These are phyloP conservation scores for Grosmannia serpens DNA, from an alignment of 2,329 filamentous ascomycete genomes.

Conservation along the genomic window DNA sequence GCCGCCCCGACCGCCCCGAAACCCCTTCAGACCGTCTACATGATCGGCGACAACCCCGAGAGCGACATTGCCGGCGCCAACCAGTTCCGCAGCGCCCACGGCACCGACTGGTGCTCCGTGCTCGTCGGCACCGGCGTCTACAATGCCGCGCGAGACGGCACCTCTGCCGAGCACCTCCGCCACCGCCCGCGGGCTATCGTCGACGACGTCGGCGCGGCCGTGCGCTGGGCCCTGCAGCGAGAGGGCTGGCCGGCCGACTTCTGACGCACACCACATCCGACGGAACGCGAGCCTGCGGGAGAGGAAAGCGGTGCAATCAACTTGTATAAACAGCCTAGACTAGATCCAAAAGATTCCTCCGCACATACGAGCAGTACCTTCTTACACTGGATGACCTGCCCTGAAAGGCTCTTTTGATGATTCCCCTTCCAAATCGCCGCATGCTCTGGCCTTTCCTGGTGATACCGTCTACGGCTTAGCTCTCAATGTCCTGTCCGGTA, in stretches of 20 bases:
- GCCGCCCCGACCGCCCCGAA: not conserved
- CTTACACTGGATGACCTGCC: too few species aligned
- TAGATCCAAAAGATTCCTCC: too few species aligned
- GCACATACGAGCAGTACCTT: too few species aligned
- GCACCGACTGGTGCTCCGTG: slow-evolving; percentile 30
- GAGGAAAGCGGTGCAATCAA: not conserved
- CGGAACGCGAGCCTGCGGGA: not conserved
- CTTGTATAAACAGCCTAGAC: too few species aligned
- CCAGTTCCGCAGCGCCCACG: slow-evolving; percentile 52
- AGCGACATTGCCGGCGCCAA: slow-evolving; percentile 88
- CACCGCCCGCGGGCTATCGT: slow-evolving; percentile 17
- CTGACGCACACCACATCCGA: not conserved
- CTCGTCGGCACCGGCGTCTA: slow-evolving; percentile 23
- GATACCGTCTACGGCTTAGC: too few species aligned
- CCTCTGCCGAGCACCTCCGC: slow-evolving; percentile 7
- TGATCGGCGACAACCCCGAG: slow-evolving; percentile 85
- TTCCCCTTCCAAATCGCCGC: too few species aligned
- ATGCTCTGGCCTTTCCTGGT: too few species aligned
- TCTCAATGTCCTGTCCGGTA: too few species aligned
- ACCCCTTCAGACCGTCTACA: slow-evolving; percentile 68
- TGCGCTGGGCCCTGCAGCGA: slow-evolving; percentile 19
- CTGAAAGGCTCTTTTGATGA: too few species aligned
- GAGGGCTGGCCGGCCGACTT: slow-evolving; percentile 17
- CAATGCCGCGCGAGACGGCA: slow-evolving; percentile 11
- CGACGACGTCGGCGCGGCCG: slow-evolving; percentile 17